Percentiles rank a stretch among this genome's conserved stretches.
Conservation (phyloP, 2,329 filamentous ascomycete species). For the Tolypocladium capitatum region DNA sequence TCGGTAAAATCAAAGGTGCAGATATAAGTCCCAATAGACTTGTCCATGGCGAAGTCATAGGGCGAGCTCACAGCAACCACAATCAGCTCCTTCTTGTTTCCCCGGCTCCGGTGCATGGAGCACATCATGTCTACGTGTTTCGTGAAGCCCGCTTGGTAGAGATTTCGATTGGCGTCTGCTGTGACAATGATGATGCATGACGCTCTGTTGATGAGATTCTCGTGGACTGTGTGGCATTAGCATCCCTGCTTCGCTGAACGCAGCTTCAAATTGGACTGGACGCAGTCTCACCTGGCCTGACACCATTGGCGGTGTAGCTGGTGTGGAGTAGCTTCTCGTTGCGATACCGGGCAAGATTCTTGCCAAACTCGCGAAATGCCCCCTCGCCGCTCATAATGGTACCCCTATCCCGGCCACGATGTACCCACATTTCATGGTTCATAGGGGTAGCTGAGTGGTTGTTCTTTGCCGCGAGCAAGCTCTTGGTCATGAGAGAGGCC, state of each 20-base stretch:
- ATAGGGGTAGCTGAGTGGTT: slow-evolving; percentile 19
- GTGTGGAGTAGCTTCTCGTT: slow-evolving; percentile 84
- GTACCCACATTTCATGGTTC: slow-evolving; percentile 42
- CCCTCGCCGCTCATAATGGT: slow-evolving; percentile 81
- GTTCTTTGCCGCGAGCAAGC: slow-evolving; percentile 43
- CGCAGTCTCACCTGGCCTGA: slow-evolving; percentile 49
- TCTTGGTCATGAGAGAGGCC: slow-evolving; percentile 70
- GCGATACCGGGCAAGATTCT: slow-evolving; percentile 72
- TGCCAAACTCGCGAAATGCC: slow-evolving; percentile 80
- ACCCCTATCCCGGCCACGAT: slow-evolving; percentile 41
- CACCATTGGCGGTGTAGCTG: slow-evolving; percentile 87
- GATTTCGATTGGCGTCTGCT: slow-evolving; percentile 83
- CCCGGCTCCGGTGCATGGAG: slow-evolving; percentile 61
- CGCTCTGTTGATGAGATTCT: slow-evolving; percentile 80
- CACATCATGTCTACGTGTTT: slow-evolving; percentile 96
- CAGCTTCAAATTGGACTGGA: not conserved
- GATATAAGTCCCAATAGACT: slow-evolving; percentile 78
- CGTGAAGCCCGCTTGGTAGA: slow-evolving; percentile 89
- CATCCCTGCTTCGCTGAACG: not conserved
- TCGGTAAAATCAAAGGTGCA: slow-evolving; percentile 97
- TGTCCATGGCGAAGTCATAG: slow-evolving; percentile 92
- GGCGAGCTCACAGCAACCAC: slow-evolving; percentile 91
- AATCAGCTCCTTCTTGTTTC: slow-evolving; percentile 77
- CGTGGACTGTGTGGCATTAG: slow-evolving; percentile 47
- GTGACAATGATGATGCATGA: slow-evolving; percentile 83